Evolutionary conservation across 2,329 filamentous ascomycete genomes (phyloP).

Genomic region (Emmonsiellopsis sp.): DNA sequence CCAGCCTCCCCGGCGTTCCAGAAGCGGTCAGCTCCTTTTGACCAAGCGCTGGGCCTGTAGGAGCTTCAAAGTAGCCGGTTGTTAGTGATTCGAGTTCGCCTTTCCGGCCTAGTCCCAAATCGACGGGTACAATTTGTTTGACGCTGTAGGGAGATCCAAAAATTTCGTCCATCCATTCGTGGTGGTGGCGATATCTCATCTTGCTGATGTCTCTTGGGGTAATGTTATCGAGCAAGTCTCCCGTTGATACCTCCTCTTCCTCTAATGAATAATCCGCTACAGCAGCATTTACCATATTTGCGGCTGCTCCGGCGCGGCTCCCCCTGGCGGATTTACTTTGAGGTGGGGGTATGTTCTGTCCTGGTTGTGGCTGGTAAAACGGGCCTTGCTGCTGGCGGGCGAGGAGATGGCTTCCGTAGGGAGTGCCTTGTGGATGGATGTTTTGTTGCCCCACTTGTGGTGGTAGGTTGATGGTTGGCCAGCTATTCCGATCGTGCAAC

Average conservation of each 20-base stretch:
- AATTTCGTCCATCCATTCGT: constrained; percentile 99
- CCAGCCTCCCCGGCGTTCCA: constrained; percentile 51
- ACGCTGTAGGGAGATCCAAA: constrained; percentile 83
- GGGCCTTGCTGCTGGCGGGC: constrained; percentile 22
- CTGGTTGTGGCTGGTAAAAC: constrained; percentile 23
- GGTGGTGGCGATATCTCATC: constrained; percentile 82
- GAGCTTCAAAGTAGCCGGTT: constrained; percentile 69
- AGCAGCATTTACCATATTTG: constrained; percentile 24
- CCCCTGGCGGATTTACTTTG: constrained; percentile 31
- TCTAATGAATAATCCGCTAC: constrained; percentile 51
- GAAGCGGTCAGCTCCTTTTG: constrained; percentile 20
- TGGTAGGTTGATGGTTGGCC: constrained; percentile 73
- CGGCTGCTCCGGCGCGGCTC: constrained; percentile 30
- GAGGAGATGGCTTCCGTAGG: constrained; percentile 25
- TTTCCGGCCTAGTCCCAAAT: constrained; percentile 74
- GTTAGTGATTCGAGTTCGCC: constrained; percentile 76
- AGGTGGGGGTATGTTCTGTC: constrained; percentile 18
- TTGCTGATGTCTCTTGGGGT: constrained; percentile 84
- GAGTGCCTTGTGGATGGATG: constrained; percentile 42
- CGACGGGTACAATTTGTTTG: constrained; percentile 73
- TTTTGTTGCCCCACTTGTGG: constrained; percentile 41
- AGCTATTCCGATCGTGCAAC: constrained; percentile 78
- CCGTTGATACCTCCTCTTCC: constrained; percentile 78
- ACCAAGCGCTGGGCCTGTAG: constrained; percentile 22
- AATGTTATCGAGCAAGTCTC: constrained; percentile 82